Percentiles rank a stretch among this genome's conserved stretches.
phyloP scores from a whole-genome alignment of 2,329 filamentous ascomycete genomes.

The Sarocladium strictum region DNA sequence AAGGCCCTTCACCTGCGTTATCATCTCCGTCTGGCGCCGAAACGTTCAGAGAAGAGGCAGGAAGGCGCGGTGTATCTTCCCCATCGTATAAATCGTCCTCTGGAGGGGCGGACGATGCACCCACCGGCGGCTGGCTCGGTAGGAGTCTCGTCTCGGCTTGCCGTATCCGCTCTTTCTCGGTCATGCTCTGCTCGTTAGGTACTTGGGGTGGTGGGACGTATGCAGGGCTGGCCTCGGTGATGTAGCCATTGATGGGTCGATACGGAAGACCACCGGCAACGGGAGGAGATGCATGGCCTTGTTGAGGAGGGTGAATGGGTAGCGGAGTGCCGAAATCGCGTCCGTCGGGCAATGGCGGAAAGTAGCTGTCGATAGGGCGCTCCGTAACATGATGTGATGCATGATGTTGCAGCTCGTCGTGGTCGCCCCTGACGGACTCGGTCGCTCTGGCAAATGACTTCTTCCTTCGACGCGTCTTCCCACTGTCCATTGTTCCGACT shows the following conservation, averaged over 20 bases:
- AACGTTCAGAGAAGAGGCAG: not conserved
- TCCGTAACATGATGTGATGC: conserved; percentile 8
- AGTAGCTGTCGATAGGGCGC: conserved; percentile 15
- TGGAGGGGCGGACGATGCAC: conserved; percentile 28
- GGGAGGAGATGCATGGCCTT: not conserved
- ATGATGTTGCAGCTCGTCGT: conserved; percentile 15
- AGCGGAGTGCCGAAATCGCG: conserved; percentile 10
- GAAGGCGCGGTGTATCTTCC: conserved; percentile 29
- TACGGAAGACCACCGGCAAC: conserved; percentile 10
- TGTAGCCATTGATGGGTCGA: conserved; percentile 10
- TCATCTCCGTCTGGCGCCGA: conserved; percentile 13
- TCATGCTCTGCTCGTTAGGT: conserved; percentile 54
- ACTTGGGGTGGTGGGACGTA: conserved; percentile 57
- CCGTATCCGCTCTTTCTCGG: conserved; percentile 77
- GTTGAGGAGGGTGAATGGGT: conserved; percentile 7
- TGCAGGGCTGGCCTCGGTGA: conserved; percentile 30
- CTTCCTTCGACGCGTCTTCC: not conserved
- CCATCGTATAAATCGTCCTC: conserved; percentile 48
- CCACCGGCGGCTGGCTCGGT: conserved; percentile 63
- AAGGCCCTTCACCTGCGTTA: conserved; percentile 27
- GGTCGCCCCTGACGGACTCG: conserved; percentile 24
- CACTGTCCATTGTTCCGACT: conserved; percentile 69
- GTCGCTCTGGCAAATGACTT: not conserved
- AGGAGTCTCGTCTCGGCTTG: conserved; percentile 73
- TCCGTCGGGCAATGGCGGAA: conserved; percentile 25